Evolutionary conservation across 2,329 filamentous ascomycete genomes (phyloP).

Genomic region (Cordyceps fumosorosea): DNA sequence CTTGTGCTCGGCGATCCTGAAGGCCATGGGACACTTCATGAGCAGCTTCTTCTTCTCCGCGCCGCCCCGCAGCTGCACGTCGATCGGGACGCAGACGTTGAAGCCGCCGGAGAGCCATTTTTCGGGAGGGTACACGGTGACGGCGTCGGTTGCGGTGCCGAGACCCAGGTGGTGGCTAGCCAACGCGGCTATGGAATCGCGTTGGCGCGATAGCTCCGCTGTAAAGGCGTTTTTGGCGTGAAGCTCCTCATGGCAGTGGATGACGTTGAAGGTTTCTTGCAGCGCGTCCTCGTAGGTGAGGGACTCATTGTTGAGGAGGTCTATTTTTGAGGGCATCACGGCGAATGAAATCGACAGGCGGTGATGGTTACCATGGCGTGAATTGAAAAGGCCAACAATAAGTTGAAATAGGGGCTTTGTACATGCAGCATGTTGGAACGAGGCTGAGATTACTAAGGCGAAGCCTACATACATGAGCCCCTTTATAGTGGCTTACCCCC

Average conservation of each 20-base stretch:
- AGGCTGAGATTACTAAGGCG: not conserved
- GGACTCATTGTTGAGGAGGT: not conserved
- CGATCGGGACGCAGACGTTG: not conserved
- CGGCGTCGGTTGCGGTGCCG: not conserved
- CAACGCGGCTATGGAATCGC: not conserved
- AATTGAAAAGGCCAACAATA: not conserved
- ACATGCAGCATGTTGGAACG: not conserved
- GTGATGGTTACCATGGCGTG: not conserved
- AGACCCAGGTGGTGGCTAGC: not conserved
- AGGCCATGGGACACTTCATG: not conserved
- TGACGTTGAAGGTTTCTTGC: not conserved
- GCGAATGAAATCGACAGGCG: not conserved
- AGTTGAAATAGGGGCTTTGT: not conserved
- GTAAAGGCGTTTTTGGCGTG: not conserved
- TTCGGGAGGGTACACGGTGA: not conserved
- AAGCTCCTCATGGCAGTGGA: not conserved
- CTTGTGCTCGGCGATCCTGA: conserved; percentile 29
- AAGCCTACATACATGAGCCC: not conserved
- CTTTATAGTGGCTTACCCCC: no score
- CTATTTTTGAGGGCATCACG: not conserved
- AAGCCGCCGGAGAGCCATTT: not conserved
- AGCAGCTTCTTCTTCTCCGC: not conserved
- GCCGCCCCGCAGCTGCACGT: not conserved
- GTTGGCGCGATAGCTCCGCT: not conserved
- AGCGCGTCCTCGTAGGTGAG: not conserved